A percentile compares a stretch with the other conserved stretches of the same genome.
Evolutionary conservation across 495 filamentous ascomycete genomes (phyloP).

Genomic region (Xylaria sp.): DNA sequence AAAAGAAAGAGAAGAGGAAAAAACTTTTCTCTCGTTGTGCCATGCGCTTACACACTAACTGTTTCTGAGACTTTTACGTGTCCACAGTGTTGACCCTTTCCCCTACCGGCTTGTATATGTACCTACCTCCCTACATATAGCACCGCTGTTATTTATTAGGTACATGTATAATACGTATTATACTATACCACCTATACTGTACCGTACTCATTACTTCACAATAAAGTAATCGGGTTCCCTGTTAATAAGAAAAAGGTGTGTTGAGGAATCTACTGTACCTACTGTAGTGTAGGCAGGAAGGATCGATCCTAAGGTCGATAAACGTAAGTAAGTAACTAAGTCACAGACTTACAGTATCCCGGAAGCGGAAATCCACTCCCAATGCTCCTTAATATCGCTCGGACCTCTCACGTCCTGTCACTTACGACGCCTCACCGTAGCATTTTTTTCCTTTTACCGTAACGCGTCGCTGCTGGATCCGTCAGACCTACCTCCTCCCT

Average conservation of each 20-base stretch:
- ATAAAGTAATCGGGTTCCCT: background rate
- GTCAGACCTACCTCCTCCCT: slow-evolving; percentile 3
- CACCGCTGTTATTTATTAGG: background rate
- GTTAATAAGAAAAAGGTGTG: background rate
- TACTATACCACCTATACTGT: too few relatives aligned
- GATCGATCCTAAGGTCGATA: background rate
- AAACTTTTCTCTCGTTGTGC: background rate
- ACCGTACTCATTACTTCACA: background rate
- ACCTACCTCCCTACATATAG: background rate
- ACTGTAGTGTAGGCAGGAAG: background rate
- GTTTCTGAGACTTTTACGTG: background rate
- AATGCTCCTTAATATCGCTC: slow-evolving; percentile 22
- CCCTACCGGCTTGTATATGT: too few relatives aligned
- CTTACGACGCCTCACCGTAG: background rate
- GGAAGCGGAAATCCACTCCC: background rate
- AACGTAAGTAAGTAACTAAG: background rate
- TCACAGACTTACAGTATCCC: background rate
- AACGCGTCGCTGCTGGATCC: slow-evolving; percentile 6
- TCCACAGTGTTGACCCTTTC: background rate
- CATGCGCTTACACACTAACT: background rate
- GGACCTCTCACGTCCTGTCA: background rate
- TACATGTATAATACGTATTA: too few relatives aligned
- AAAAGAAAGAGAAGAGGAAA: background rate
- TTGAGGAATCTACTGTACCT: background rate
- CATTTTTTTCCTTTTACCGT: background rate